phyloP scores from a whole-genome alignment of 1,284 basidiomycete species.

The Cryptococcus neoformans region DNA sequence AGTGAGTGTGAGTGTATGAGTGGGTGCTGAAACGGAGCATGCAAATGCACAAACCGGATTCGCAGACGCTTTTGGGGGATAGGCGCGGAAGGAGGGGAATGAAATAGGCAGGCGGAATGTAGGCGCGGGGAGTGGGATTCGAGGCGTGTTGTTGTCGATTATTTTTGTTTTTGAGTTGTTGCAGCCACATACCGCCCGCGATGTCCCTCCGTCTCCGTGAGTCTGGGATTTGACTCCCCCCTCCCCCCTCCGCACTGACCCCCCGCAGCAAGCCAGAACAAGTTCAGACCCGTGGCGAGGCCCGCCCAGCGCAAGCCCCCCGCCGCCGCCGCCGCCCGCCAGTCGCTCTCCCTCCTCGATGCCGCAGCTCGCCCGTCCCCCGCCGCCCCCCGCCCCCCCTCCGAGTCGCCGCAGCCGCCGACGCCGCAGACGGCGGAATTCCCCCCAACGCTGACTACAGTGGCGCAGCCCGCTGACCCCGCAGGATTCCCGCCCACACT shows the following conservation, averaged over 20 bases:
- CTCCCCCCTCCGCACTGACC: neutral
- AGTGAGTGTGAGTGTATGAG: neutral
- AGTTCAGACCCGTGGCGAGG: slow-evolving; percentile 28
- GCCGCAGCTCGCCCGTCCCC: neutral
- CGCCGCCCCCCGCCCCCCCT: neutral
- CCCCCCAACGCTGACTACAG: neutral
- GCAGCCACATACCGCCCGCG: neutral
- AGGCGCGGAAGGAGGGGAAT: neutral
- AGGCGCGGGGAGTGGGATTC: neutral
- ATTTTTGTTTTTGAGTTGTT: neutral
- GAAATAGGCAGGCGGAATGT: neutral
- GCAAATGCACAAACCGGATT: slow-evolving; percentile 3
- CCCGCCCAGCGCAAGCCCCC: slow-evolving; percentile 4
- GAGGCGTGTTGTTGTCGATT: neutral
- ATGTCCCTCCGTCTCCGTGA: slow-evolving; percentile 34
- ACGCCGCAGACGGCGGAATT: neutral
- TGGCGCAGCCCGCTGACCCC: neutral
- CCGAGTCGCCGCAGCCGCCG: neutral
- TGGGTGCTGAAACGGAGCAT: neutral
- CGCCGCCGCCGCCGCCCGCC: neutral
- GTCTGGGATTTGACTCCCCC: neutral
- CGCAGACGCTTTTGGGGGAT: neutral
- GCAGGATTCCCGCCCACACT: neutral
- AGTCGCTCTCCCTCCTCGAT: neutral
- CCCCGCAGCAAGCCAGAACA: slow-evolving; percentile 25